A percentile compares a stretch with the other conserved stretches of the same genome.
phyloP scores from a whole-genome alignment of 2,329 filamentous ascomycete species.

The Fusarium sp. region DNA sequence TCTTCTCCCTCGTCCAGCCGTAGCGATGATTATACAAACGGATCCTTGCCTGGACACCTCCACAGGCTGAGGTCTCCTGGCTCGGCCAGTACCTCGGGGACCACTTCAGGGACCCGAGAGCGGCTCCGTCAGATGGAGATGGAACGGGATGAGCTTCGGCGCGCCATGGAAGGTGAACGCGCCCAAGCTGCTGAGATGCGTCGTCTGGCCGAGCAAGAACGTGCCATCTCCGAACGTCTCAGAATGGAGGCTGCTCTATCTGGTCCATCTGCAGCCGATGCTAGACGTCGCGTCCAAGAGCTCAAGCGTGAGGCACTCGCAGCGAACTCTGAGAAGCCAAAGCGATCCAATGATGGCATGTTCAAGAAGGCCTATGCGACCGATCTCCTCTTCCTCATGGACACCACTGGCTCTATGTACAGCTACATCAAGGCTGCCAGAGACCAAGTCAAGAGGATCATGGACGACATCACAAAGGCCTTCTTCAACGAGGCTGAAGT shows the following conservation, averaged over 20 bases:
- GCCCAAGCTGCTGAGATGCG: neutral
- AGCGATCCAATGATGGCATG: slow-evolving; percentile 39
- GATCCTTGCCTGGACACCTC: neutral
- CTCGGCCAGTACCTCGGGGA: slow-evolving; percentile 10
- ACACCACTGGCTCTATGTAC: slow-evolving; percentile 52
- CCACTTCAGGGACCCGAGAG: slow-evolving; percentile 17
- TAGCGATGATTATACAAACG: neutral
- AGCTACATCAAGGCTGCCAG: slow-evolving; percentile 50
- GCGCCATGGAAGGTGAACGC: slow-evolving; percentile 17
- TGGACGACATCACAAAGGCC: slow-evolving; percentile 46
- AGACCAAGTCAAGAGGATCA: slow-evolving; percentile 50
- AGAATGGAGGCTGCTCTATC: slow-evolving; percentile 9
- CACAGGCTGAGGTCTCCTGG: slow-evolving; percentile 2
- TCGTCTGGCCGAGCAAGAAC: neutral
- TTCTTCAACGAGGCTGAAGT: slow-evolving; percentile 52
- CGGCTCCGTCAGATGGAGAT: slow-evolving; percentile 23
- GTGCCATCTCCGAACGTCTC: slow-evolving; percentile 14
- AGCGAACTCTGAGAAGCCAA: slow-evolving; percentile 8
- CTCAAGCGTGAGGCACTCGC: slow-evolving; percentile 24
- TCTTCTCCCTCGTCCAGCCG: neutral
- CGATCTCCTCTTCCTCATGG: slow-evolving; percentile 54
- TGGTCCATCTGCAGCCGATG: slow-evolving; percentile 17
- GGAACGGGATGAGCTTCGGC: slow-evolving; percentile 19
- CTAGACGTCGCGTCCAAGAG: slow-evolving; percentile 17
- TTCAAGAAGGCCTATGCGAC: slow-evolving; percentile 51